Evolutionary conservation across 1,284 basidiomycete species (phyloP), one percentile per base, ranked within the genome.

Genomic region (Melampsora americana): DNA sequence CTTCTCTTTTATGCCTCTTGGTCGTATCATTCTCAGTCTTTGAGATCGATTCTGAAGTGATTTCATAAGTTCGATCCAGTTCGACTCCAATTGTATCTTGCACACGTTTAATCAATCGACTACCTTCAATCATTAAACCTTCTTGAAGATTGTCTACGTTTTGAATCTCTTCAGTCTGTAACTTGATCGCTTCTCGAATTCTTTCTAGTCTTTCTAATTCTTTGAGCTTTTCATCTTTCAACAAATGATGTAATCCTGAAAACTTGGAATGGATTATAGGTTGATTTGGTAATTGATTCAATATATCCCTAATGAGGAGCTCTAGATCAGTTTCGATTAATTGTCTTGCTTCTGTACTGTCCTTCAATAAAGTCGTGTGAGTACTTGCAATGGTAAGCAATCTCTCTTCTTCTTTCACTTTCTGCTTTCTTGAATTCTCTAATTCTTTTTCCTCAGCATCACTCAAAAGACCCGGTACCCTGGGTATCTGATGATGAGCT

Each of bases 11-110:
- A 35, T 35, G 35, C 35, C 35, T 35, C 35, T 3, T 35, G 35
- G 35, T 35, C 9, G 35, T 35, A 35, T 35, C 35, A 35, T 3
- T 35, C 3, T 35, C 35, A 35, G 35, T 35, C 3, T 35, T 35
- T 35, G 35, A 35, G 35, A 9, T 35, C 9, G 35, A 35, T 9
- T 35, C 35, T 35, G 35, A 35, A 35, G 35, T 35, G 35, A 20
- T 61, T 42, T 73, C 70, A 50, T 73, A 73, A 23, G 61, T 72
- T 30, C 53, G 44, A 60, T 73, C 70, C 28, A 73, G 62, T 53
- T 73, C 62, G 11, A 66, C 26, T 32, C 30, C 48, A 23, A 73
- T 73, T 39, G 35, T 30, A 73, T 73, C 70, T 73, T 73, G 70
- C 12, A 73, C 62, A n/a, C 46, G 62, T 39, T 73, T 73, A 60